These are phyloP conservation scores for Mediolabrus comicus DNA, from an alignment of 108 stramenopile species.

Conservation along the genomic window DNA sequence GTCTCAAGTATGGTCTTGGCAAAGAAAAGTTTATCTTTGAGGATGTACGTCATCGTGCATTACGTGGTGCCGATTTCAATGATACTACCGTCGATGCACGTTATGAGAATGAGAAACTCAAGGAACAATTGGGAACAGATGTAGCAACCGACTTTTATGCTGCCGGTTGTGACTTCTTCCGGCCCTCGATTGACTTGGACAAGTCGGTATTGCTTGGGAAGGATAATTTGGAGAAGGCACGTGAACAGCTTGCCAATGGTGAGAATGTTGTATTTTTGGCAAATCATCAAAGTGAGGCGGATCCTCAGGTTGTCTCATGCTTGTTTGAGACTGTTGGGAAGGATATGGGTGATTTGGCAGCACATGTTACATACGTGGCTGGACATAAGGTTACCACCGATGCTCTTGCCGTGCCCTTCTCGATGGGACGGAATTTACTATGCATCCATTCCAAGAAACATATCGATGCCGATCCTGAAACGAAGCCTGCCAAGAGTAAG, in stretches of 20 bases:
- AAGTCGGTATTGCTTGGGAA: slow-evolving; percentile 69
- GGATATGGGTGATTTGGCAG: slow-evolving; percentile 58
- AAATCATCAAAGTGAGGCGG: slow-evolving; percentile 97
- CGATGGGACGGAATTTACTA: slow-evolving; percentile 92
- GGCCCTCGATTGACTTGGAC: slow-evolving; percentile 80
- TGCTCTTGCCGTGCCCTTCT: slow-evolving; percentile 92
- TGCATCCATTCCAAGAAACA: slow-evolving; percentile 98
- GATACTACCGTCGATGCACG: slow-evolving; percentile 40
- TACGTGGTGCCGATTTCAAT: slow-evolving; percentile 52
- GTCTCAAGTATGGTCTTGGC: slow-evolving; percentile 70
- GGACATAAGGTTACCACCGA: slow-evolving; percentile 97
- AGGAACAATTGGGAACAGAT: slow-evolving; percentile 23
- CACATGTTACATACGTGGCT: slow-evolving; percentile 81
- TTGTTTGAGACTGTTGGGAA: slow-evolving; percentile 69
- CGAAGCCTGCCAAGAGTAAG: slow-evolving; percentile 79
- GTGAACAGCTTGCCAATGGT: slow-evolving; percentile 66
- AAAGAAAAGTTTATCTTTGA: slow-evolving; percentile 61
- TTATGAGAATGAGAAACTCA: slow-evolving; percentile 34
- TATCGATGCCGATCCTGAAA: slow-evolving; percentile 92
- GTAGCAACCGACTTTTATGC: slow-evolving; percentile 70
- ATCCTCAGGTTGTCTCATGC: slow-evolving; percentile 88
- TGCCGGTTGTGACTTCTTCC: slow-evolving; percentile 92
- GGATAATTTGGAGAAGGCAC: slow-evolving; percentile 75
- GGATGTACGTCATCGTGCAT: slow-evolving; percentile 65
- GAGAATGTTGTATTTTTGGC: slow-evolving; percentile 94